A percentile compares a stretch with the other conserved stretches of the same genome.
Evolutionary conservation across 257 asterid species (phyloP).

Genomic region (Ajuga chamaepitys): DNA sequence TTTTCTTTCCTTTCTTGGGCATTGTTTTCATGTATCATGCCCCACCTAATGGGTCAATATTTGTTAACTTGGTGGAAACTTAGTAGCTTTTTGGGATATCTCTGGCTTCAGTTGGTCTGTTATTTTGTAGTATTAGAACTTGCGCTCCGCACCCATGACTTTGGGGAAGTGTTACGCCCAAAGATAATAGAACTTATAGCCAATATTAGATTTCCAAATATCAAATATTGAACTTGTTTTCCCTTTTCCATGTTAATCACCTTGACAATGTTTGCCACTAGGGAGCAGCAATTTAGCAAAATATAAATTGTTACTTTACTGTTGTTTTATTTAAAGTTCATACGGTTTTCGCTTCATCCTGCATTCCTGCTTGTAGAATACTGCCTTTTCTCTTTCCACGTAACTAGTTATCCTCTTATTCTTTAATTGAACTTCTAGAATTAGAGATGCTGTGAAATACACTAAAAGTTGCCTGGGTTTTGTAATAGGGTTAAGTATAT

Average conservation of each 20-base stretch:
- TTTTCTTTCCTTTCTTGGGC: too few species aligned
- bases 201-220: not conserved
- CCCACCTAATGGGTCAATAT: not conserved
- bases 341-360: not conserved
- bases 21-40: not conserved
- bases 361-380: not conserved
- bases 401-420: not conserved
- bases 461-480: not conserved
- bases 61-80: not conserved
- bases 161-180: not conserved
- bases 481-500: too few species aligned
- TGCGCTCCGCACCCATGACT: not conserved
- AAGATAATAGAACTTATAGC: not conserved
- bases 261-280: not conserved
- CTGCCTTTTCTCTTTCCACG: not conserved
- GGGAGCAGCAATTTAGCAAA: not conserved
- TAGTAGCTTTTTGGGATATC: not conserved
- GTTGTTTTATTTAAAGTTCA: not conserved
- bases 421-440: not conserved
- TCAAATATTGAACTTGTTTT: slow-evolving; percentile 1
- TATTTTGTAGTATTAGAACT: not conserved
- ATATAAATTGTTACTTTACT: not conserved
- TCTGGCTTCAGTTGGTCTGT: not conserved
- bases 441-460: not conserved
- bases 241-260: not conserved